Conservation (phyloP, 176 grass and related monocot species). For the Aegilops sharonensis region DNA sequence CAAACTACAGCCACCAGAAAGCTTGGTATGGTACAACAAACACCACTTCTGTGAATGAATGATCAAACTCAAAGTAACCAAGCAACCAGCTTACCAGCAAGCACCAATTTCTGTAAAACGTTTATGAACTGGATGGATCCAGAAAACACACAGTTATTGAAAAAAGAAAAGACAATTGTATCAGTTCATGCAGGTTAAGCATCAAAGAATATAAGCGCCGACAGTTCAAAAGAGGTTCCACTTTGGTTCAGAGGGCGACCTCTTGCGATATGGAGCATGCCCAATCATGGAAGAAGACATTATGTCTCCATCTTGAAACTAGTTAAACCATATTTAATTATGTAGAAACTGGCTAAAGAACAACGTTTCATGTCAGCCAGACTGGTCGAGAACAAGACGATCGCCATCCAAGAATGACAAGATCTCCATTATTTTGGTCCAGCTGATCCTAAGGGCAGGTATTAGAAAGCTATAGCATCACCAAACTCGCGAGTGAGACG, state of each 20-base stretch:
- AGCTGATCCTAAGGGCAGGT: background rate
- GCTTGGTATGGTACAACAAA: conserved; percentile 20
- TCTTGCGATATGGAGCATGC: conserved; percentile 3
- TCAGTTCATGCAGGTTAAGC: background rate
- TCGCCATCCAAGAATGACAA: conserved; percentile 1
- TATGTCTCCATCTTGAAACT: conserved; percentile 8
- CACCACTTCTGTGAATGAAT: background rate
- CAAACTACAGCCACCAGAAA: background rate
- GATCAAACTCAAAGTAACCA: background rate
- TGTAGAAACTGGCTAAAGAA: background rate
- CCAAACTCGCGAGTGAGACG: background rate
- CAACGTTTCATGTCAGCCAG: conserved; percentile 13
- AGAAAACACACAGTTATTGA: background rate
- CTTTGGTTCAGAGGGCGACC: background rate
- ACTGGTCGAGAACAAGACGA: background rate
- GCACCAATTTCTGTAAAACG: background rate
- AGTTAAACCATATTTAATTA: background rate
- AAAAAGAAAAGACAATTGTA: background rate
- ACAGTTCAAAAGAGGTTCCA: background rate
- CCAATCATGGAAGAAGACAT: background rate
- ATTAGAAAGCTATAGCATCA: background rate
- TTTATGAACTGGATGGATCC: background rate
- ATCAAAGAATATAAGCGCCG: background rate
- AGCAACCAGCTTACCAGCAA: background rate
- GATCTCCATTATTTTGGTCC: background rate